Conservation (phyloP, 169 alveolate genomes). For the Cryptosporidium ubiquitum region DNA sequence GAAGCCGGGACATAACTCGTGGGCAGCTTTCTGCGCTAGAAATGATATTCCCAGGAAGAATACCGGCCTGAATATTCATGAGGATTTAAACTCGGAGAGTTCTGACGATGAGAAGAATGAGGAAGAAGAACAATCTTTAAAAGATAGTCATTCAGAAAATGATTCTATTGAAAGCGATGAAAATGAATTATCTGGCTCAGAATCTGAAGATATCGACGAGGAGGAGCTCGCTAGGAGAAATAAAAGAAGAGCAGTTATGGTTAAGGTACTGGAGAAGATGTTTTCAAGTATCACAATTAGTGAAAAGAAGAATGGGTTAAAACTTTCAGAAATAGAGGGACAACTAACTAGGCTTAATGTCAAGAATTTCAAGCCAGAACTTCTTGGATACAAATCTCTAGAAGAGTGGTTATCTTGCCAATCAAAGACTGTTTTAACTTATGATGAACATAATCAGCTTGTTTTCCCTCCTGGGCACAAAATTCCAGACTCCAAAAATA, state of each 20-base stretch:
- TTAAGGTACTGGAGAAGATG: constrained; percentile 61
- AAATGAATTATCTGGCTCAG: not conserved
- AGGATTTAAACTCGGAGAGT: not conserved
- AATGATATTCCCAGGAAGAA: constrained; percentile 52
- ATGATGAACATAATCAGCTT: constrained; percentile 16
- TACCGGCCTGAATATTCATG: not conserved
- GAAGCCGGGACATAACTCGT: constrained; percentile 32
- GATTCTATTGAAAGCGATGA: not conserved
- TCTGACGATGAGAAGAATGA: not conserved
- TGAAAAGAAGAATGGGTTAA: constrained; percentile 35
- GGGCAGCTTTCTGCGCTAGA: constrained; percentile 75
- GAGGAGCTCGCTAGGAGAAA: constrained; percentile 15
- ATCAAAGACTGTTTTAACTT: constrained; percentile 19
- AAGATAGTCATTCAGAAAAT: not conserved
- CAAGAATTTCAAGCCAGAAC: constrained; percentile 53
- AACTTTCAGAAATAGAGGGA: constrained; percentile 6
- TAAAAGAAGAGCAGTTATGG: constrained; percentile 65
- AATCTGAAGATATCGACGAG: constrained; percentile 2
- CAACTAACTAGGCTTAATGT: constrained; percentile 49
- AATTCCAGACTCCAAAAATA: constrained; percentile 3
- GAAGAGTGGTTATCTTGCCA: constrained; percentile 62
- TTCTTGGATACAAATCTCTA: constrained; percentile 46
- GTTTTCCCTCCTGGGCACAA: constrained; percentile 60
- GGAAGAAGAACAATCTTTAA: not conserved
- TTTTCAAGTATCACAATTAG: constrained; percentile 16